Evolutionary conservation across 179 eudicot genomes (phyloP).

Genomic region (Corrigiola litoralis): DNA sequence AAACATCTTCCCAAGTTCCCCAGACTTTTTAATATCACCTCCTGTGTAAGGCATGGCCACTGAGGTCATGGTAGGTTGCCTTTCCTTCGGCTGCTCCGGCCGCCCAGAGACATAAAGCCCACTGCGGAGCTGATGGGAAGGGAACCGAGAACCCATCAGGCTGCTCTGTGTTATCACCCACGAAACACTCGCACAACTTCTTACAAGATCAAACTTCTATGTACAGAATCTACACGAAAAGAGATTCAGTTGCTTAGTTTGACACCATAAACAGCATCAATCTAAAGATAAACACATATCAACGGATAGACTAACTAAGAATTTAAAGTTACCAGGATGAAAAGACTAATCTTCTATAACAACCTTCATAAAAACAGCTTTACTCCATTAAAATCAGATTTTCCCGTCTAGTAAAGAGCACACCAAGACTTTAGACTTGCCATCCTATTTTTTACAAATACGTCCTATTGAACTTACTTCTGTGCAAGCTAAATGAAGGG

Average conservation of each 20-base stretch:
- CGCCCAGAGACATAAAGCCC: conserved; percentile 93
- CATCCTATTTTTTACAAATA: neutral
- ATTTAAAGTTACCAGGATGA: neutral
- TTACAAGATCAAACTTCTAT: conserved; percentile 11
- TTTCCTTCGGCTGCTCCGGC: conserved; percentile 92
- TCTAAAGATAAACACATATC: neutral
- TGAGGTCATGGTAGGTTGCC: conserved; percentile 84
- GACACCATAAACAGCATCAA: neutral
- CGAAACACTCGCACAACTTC: conserved; percentile 12
- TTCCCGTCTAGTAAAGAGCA: neutral
- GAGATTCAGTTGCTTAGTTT: conserved; percentile 15
- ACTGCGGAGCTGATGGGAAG: conserved; percentile 78
- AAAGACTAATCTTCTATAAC: neutral
- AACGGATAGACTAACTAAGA: neutral
- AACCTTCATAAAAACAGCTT: neutral
- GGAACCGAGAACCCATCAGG: conserved; percentile 79
- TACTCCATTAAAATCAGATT: neutral
- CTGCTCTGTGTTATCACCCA: conserved; percentile 11
- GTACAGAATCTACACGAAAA: conserved; percentile 19
- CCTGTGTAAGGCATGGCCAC: conserved; percentile 92
- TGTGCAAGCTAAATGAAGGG: neutral
- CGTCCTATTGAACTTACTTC: too few species aligned
- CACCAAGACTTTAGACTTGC: neutral
- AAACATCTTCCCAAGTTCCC: conserved; percentile 95
- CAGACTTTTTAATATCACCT: conserved; percentile 89